Evolutionary conservation across 805 yeast species (phyloP), one percentile per base, ranked within the genome.

Genomic region (Komagataella ulmi): DNA sequence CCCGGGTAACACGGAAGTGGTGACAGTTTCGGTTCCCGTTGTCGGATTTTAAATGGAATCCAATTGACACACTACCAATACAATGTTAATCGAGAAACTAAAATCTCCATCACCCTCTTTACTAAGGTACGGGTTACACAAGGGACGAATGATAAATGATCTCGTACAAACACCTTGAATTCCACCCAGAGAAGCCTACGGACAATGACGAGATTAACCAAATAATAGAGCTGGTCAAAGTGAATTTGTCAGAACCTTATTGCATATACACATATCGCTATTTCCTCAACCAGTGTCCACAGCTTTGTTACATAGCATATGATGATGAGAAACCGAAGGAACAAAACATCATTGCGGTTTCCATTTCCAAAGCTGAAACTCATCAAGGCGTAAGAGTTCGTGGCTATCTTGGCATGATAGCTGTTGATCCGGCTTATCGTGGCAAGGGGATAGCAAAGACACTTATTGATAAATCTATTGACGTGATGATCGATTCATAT

Each of bases 361-460:
- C 91, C 6, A 86, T 93, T 6, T 82, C 95, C 50, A 88, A 89
- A 59, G 78, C 81, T 10, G 95, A 86, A 56, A 71, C 77, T 1
- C 97, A 91, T 65, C 74, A 91, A 54, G 73, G 76, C 19, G 82
- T 79, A 8, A 72, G 96, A 54, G 62, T 73, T 57, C 74, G 99
- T 54, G 99, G 99, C 0, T 93, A 93, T 61, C 90, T 93, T 24
- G 99, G 97, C 2, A 93, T 93, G 99, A 69, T 93, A 51, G 96
- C 95, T 0, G 95, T 91, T 10, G 81, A 82, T 50, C 79, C 80
- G 44, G 62, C 67, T 14, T 81, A 74, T 62, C 71, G 99, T 52
- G 90, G 95, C 2, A 70, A 69, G 47, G 96, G 97, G 1, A 84
- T 90, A 48, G 97, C 97, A 2, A 83, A 83, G 57, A 69, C 70